phyloP scores from a whole-genome alignment of 768 basidiomycete genomes.

The Bullera alba region DNA sequence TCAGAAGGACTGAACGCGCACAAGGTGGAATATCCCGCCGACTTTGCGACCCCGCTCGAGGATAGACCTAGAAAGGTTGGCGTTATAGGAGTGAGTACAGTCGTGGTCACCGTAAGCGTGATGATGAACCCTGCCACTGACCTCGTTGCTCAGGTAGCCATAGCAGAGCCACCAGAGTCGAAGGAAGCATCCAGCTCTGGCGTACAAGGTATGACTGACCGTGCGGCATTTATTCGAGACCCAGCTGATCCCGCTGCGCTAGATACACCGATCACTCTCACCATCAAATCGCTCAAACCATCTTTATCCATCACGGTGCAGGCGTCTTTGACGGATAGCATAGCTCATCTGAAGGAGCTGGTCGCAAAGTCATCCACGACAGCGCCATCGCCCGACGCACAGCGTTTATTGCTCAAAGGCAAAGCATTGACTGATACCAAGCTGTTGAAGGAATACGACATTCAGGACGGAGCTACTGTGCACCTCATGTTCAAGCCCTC shows the following conservation, averaged over 20 bases:
- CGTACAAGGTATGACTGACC: constrained; percentile 19
- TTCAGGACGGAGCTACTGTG: constrained; percentile 71
- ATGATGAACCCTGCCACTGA: not conserved
- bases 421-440: constrained; percentile 86
- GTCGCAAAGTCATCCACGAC: constrained; percentile 55
- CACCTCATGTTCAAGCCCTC: constrained; percentile 78
- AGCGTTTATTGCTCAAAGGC: constrained; percentile 84
- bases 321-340: constrained; percentile 67
- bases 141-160: constrained; percentile 16
- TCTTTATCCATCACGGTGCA: constrained; percentile 64
- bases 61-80: constrained; percentile 43
- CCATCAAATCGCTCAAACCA: constrained; percentile 89
- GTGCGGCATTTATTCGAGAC: not conserved
- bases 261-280: constrained; percentile 57
- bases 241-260: not conserved
- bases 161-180: constrained; percentile 36
- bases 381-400: constrained; percentile 71
- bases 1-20: constrained; percentile 40
- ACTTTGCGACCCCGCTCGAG: constrained; percentile 40
- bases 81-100: constrained; percentile 35
- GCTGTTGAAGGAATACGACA: constrained; percentile 80
- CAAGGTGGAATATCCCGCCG: constrained; percentile 38
- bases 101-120: too few relatives aligned
- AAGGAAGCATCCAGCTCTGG: constrained; percentile 26
- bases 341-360: constrained; percentile 68